Evolutionary conservation across 164 flowering plant species (phyloP).

Genomic region (Berberis vulgaris): DNA sequence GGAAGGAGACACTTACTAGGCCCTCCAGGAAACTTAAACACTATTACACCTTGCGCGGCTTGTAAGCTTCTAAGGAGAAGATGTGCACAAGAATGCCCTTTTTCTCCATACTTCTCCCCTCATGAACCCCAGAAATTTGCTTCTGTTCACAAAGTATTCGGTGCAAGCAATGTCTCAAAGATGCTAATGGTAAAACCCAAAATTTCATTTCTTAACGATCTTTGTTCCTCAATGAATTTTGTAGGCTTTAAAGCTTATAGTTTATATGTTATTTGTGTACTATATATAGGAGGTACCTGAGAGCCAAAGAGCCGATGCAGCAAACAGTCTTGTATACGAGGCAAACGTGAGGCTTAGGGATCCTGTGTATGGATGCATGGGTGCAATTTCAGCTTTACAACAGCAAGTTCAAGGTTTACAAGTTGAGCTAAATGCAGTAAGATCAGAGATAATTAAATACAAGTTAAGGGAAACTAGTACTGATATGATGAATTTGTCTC

Average conservation of each 20-base stretch:
- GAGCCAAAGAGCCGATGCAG: slow-evolving; percentile 76
- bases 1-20: slow-evolving; percentile 67
- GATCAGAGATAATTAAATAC: slow-evolving; percentile 48
- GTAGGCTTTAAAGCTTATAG: background rate
- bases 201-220: background rate
- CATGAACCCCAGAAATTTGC: slow-evolving; percentile 94
- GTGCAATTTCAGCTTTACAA: slow-evolving; percentile 81
- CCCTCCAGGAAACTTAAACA: slow-evolving; percentile 60
- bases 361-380: slow-evolving; percentile 96
- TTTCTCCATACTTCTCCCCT: slow-evolving; percentile 93
- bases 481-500: background rate
- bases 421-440: slow-evolving; percentile 64
- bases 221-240: background rate
- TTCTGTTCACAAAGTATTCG: slow-evolving; percentile 91
- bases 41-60: slow-evolving; percentile 87
- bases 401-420: slow-evolving; percentile 75
- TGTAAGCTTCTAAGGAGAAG: slow-evolving; percentile 82
- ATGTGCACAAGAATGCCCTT: slow-evolving; percentile 92
- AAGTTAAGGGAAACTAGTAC: background rate
- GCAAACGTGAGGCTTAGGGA: slow-evolving; percentile 87
- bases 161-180: slow-evolving; percentile 97
- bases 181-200: slow-evolving; percentile 61
- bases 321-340: slow-evolving; percentile 85
- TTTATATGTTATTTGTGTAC: background rate
- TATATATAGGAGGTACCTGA: slow-evolving; percentile 68